Conservation (phyloP, 345 rosid species). For the Bretschneidera sinensis region DNA sequence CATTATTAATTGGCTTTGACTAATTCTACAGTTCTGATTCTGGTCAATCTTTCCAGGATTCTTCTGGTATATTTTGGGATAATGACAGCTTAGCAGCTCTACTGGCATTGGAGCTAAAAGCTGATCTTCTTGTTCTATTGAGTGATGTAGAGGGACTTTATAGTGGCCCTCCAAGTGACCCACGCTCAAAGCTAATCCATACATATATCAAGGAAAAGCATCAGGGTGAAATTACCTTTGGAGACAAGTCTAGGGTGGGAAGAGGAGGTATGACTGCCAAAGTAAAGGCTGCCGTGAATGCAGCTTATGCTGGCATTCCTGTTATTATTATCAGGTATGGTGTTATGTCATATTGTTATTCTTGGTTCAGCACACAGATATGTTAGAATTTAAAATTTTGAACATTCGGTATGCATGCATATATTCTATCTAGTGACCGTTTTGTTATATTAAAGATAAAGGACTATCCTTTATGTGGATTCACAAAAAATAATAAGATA, state of each 20-base stretch:
- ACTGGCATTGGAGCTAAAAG: constrained; percentile 84
- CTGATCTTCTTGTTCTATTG: constrained; percentile 89
- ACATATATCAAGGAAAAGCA: constrained; percentile 81
- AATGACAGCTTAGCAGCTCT: constrained; percentile 97
- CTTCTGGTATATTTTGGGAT: constrained; percentile 99
- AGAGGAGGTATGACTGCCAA: constrained; percentile 99
- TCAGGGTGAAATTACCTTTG: constrained; percentile 84
- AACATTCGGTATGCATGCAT: too few species aligned
- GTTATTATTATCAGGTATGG: constrained; percentile 89
- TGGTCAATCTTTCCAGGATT: constrained; percentile 56
- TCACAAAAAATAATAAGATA: too few species aligned
- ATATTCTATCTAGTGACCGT: too few species aligned
- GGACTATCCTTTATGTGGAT: too few species aligned
- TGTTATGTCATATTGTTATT: constrained; percentile 2
- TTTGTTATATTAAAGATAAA: too few species aligned
- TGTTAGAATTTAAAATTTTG: too few species aligned
- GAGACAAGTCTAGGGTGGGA: constrained; percentile 97
- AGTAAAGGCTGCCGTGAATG: constrained; percentile 93
- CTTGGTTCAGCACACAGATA: background rate
- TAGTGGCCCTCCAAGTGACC: constrained; percentile 95
- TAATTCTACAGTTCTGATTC: constrained; percentile 1
- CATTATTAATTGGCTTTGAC: background rate
- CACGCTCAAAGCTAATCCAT: constrained; percentile 77
- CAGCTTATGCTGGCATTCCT: constrained; percentile 88
- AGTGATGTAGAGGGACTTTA: constrained; percentile 98